phyloP scores from a whole-genome alignment of 2,329 filamentous ascomycete species.

The Sporothrix dimorphospora region DNA sequence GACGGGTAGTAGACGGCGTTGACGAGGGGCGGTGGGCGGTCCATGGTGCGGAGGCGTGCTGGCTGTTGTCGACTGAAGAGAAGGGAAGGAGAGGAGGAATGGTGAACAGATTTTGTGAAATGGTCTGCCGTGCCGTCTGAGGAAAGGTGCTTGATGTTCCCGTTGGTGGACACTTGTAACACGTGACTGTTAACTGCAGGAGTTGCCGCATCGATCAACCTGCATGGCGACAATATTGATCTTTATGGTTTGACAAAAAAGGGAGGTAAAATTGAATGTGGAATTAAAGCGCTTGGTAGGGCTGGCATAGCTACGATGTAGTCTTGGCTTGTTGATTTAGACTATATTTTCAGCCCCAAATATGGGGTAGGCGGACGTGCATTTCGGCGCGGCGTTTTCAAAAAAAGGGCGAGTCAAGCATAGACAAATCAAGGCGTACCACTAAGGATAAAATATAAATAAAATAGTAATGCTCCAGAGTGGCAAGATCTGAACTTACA shows the following conservation, averaged over 20 bases:
- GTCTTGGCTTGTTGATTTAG: neutral
- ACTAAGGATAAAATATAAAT: neutral
- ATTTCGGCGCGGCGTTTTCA: neutral
- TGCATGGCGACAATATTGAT: neutral
- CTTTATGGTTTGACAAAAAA: neutral
- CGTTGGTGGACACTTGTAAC: neutral
- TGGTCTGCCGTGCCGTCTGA: conserved; percentile 5
- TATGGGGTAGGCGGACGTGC: neutral
- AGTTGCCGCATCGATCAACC: neutral
- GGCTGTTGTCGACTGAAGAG: neutral
- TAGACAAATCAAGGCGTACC: neutral
- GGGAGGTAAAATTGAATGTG: neutral
- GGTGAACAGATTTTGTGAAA: neutral
- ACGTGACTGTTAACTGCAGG: neutral
- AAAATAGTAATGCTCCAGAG: neutral
- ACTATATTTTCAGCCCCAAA: conserved; percentile 4
- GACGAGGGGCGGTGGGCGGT: conserved; percentile 15
- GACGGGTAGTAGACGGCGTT: conserved; percentile 65
- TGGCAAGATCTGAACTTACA: neutral
- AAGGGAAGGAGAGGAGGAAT: neutral
- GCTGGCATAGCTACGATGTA: conserved; percentile 9
- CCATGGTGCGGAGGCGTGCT: neutral
- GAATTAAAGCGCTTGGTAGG: neutral
- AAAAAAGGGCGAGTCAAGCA: neutral
- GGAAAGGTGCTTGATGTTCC: neutral